Evolutionary conservation across 306 rosid species (phyloP), one percentile per base, ranked within the genome.

Genomic region (Quercus agrifolia): DNA sequence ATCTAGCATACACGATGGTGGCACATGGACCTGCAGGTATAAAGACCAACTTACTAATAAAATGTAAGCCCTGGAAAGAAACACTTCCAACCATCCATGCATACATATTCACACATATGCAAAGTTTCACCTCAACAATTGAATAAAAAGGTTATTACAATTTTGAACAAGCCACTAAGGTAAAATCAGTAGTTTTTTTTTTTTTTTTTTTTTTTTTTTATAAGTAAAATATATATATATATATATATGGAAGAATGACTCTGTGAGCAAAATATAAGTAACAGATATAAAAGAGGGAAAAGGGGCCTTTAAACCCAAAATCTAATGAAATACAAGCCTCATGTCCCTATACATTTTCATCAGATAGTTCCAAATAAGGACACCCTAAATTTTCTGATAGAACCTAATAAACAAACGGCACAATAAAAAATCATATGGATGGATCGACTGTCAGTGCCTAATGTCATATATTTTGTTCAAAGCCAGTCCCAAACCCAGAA

Each of bases 1-100:
- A 80, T 95, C 98, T 49, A 92, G 98, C 99, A 92, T 91, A 86
- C 98, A 95, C 33, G 97, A 89, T 27, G 97, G 91, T 79, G 99
- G 98, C 76, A 95, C 97, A 79, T 92, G 93, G 84, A 92, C 99
- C 98, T 92, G 91, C 85, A 93, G 38, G 72, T 8, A 35, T 35
- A n/a, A 35, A 67, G 44, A 64, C 44, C 70, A 30, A 15, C 70
- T 67, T 67, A 35, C 44, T 64, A 31, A 64, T 6, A 73, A 72
- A 66, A 80, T 31, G 30, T 31, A 61, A 67, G 23, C 67, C 23
- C 74, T 18, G 0, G 17, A 72, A 73, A 5, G 52, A 67, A 67
- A 67, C 52, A 35, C 44, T 17, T 69, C 8, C 15, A 74, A 33
- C 44, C 27, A 44, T 44, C 67, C 33, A 44, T 67, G 27, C 52